These are phyloP conservation scores for Mucor piriformis DNA, from an alignment of 371 early-diverging fungal species.

Conservation along the genomic window DNA sequence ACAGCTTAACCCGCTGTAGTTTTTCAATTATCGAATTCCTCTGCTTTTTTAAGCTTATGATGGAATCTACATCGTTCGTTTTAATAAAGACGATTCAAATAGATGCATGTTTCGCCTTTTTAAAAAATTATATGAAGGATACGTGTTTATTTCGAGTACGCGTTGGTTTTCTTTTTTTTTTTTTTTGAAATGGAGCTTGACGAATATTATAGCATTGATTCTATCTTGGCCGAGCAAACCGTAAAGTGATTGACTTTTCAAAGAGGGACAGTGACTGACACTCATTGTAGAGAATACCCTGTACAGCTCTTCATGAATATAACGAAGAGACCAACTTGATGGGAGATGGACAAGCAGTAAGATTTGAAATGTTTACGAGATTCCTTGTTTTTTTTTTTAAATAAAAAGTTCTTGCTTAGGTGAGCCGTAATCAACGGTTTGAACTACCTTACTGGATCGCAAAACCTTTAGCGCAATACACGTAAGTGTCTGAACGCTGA, in stretches of 20 bases:
- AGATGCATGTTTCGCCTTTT: too few relatives aligned
- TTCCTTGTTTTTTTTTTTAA: background rate
- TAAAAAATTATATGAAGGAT: too few relatives aligned
- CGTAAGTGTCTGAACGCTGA: conserved; percentile 39
- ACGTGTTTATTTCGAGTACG: background rate
- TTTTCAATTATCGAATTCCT: too few relatives aligned
- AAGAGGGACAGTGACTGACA: too few relatives aligned
- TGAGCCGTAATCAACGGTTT: conserved; percentile 26
- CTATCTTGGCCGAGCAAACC: conserved; percentile 51
- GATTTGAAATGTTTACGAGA: conserved; percentile 12
- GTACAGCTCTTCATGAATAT: conserved; percentile 38
- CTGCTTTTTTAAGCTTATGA: too few relatives aligned
- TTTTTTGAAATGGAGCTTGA: conserved; percentile 40
- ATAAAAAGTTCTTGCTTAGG: conserved; percentile 2
- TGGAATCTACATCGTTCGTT: too few relatives aligned
- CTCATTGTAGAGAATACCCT: conserved; percentile 46
- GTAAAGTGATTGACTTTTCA: too few relatives aligned
- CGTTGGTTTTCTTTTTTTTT: background rate
- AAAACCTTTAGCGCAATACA: conserved; percentile 41
- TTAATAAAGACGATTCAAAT: too few relatives aligned
- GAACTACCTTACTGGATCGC: conserved; percentile 55
- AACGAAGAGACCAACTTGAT: conserved; percentile 35
- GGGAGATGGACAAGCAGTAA: conserved; percentile 36
- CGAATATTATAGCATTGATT: conserved; percentile 54
- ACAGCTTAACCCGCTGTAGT: too few relatives aligned